Base-by-base conservation (phyloP, 352 stramenopile genomes). In the Pelagophyceae sp. region DNA sequence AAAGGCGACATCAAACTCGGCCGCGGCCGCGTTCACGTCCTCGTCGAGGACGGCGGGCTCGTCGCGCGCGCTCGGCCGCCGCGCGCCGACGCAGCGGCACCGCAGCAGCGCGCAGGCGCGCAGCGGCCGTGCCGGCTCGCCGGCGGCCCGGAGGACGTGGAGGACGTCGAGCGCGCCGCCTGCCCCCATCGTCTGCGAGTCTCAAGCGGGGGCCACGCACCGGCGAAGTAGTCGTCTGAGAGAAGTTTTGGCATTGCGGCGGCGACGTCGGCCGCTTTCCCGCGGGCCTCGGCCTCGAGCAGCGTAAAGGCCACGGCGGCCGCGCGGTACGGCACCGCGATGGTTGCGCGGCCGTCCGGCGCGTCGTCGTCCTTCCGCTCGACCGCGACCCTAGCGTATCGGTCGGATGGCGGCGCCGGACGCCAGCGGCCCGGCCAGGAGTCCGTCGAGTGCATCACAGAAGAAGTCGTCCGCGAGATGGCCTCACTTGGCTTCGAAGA, bases 21-120 rank as follows among this genome's bases (percentile, higher is more conserved):
- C 33, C 15, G 38, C 15, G 61, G 38, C 11, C 61, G 27, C 61
- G 15, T 17, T 71, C 15, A 1, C n/a, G 15, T 71, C 61, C 3
- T 17, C 15, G 11, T 40, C 61, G 15, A 67, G 25, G 60, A n/a
- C 25, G 31, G 31, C 25, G 60, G 31, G 11, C 11, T 67, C 5
- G 60, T 35, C 25, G 11, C 60, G 60, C 60, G 60, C 17, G 11
- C 5, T 40, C 3, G 31, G n/a, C 61, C 61, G 6, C 1, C 61
- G 61, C n/a, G 61, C 61, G 61, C 61, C 61, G 61, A 71, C 61
- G 61, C 61, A 71, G 31, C 61, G 61, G 15, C 3, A 6, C 61
- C 15, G 15, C 29, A 71, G 19, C 61, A 71, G 3, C 15, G 15
- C 33, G 61, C 29, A 71, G 15, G n/a, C 61, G 61, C 61, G 61